Conservation (phyloP, 2,329 filamentous ascomycete species). For the Penicillium paneum region DNA sequence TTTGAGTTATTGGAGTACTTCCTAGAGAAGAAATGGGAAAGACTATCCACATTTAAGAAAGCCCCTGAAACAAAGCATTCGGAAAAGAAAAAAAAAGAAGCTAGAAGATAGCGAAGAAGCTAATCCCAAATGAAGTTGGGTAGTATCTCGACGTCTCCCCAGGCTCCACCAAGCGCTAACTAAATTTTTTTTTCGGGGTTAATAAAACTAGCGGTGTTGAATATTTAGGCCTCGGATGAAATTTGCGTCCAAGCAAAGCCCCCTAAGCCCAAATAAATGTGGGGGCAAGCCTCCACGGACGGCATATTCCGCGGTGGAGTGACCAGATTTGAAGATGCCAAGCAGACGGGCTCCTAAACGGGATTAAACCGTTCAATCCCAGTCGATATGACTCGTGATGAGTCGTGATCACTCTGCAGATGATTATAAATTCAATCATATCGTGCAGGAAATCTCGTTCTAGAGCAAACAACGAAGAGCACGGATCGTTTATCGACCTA, state of each 20-base stretch:
- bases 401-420: not conserved
- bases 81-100: not conserved
- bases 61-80: not conserved
- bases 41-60: not conserved
- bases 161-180: not conserved
- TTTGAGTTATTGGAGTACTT: not conserved
- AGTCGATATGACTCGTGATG: not conserved
- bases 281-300: not conserved
- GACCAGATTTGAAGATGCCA: constrained; percentile 8
- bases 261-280: not conserved
- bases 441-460: not conserved
- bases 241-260: not conserved
- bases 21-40: not conserved
- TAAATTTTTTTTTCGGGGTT: not conserved
- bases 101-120: not conserved
- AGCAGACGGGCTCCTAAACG: constrained; percentile 3
- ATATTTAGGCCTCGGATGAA: not conserved
- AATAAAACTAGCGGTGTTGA: not conserved
- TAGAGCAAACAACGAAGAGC: not conserved
- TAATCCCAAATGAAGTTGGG: constrained; percentile 1
- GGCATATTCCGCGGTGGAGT: constrained; percentile 9
- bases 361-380: constrained; percentile 1
- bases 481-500: not conserved
- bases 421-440: not conserved
- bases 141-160: not conserved